Evolutionary conservation across 169 alveolate genomes (phyloP).

Genomic region (Eimeria zaria): DNA sequence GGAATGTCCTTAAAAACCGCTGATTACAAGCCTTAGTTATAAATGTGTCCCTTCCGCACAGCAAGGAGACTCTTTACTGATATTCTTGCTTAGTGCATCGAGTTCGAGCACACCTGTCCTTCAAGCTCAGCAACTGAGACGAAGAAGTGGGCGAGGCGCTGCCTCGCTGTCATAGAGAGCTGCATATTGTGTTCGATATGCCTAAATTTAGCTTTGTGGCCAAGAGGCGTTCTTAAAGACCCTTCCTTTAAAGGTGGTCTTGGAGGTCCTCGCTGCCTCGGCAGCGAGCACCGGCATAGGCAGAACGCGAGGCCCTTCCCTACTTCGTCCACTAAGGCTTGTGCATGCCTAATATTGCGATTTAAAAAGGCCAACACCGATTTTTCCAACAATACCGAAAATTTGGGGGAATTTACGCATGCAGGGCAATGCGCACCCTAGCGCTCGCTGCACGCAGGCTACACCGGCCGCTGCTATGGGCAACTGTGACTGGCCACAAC

Average conservation of each 20-base stretch:
- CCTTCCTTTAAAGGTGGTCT: neutral
- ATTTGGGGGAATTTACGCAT: neutral
- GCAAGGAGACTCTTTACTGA: neutral
- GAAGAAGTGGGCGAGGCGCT: slow-evolving; percentile 77
- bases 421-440: slow-evolving; percentile 59
- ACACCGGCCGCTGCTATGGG: neutral
- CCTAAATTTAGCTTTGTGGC: neutral
- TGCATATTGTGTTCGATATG: slow-evolving; percentile 22
- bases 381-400: neutral
- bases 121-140: slow-evolving; percentile 60
- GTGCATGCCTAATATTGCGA: slow-evolving; percentile 32
- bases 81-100: slow-evolving; percentile 5
- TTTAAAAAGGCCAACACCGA: slow-evolving; percentile 2
- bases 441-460: slow-evolving; percentile 55
- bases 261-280: slow-evolving; percentile 43
- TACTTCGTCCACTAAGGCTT: neutral
- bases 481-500: neutral
- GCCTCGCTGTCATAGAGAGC: slow-evolving; percentile 72
- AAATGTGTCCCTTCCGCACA: neutral
- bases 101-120: slow-evolving; percentile 60
- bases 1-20: neutral
- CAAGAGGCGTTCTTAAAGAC: neutral
- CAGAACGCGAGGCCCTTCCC: neutral
- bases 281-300: slow-evolving; percentile 66
- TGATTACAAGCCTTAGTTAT: neutral